These are phyloP conservation scores for Sphenostylis stenocarpa DNA, from an alignment of 306 rosid genomes.

Conservation along the genomic window DNA sequence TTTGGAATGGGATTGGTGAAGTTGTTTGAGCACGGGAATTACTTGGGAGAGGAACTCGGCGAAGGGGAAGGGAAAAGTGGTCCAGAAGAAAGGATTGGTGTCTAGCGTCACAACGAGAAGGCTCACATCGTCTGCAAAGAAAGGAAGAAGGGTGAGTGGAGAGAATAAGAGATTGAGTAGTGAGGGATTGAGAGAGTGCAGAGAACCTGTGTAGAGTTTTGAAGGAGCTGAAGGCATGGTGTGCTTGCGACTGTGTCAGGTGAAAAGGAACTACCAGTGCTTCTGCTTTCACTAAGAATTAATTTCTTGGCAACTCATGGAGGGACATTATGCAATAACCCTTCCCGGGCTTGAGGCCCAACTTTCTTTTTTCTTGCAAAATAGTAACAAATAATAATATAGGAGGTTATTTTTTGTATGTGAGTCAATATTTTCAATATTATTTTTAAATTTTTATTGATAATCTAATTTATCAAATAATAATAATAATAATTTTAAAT, in stretches of 20 bases:
- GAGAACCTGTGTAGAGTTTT: slow-evolving; percentile 68
- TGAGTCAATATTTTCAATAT: too few species aligned
- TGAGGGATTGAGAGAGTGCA: neutral
- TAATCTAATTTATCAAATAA: too few species aligned
- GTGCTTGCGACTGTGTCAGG: neutral
- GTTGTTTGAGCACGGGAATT: neutral
- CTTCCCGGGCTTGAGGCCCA: neutral
- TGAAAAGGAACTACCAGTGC: neutral
- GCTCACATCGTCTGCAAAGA: slow-evolving; percentile 82
- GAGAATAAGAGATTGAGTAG: neutral
- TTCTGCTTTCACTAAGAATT: slow-evolving; percentile 2
- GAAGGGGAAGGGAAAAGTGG: slow-evolving; percentile 64
- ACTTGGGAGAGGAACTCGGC: slow-evolving; percentile 86
- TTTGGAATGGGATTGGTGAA: neutral
- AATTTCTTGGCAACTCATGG: neutral
- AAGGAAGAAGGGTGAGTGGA: neutral
- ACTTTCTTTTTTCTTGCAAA: neutral
- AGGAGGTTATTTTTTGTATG: too few species aligned
- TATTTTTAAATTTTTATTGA: too few species aligned
- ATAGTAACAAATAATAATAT: too few species aligned
- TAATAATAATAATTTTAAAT: too few species aligned
- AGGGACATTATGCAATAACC: neutral
- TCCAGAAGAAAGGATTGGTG: slow-evolving; percentile 91
- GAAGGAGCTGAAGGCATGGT: slow-evolving; percentile 78
- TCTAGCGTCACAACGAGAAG: slow-evolving; percentile 78